A percentile compares a stretch with the other conserved stretches of the same genome.
Conservation (phyloP, 176 grass and related monocot genomes). For the Eragrostis nindensis region DNA sequence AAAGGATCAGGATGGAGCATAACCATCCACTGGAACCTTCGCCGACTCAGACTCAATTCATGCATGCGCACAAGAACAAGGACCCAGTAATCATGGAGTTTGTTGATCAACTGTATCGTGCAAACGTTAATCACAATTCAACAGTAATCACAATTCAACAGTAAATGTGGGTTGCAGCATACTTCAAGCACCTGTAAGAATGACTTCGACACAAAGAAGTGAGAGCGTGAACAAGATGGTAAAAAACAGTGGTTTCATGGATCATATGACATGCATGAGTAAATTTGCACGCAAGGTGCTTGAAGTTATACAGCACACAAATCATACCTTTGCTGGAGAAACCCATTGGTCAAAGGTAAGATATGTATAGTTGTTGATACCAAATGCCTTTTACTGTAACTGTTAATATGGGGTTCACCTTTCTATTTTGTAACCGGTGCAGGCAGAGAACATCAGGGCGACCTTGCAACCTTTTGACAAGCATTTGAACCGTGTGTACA, state of each 20-base stretch:
- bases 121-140: too few relatives aligned
- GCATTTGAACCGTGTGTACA: neutral
- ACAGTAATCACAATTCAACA: too few relatives aligned
- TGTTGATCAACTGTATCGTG: too few relatives aligned
- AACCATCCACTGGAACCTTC: neutral
- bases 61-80: too few relatives aligned
- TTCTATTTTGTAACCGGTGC: neutral
- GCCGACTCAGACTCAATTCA: too few relatives aligned
- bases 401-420: too few relatives aligned
- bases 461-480: neutral
- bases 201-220: conserved; percentile 3
- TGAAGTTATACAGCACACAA: neutral
- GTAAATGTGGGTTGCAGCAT: neutral
- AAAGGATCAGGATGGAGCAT: neutral
- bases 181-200: neutral
- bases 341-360: neutral
- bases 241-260: neutral
- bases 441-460: neutral
- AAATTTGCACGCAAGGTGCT: conserved; percentile 9
- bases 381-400: too few relatives aligned
- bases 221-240: conserved; percentile 16
- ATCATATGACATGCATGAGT: neutral
- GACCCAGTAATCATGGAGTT: too few relatives aligned
- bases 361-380: too few relatives aligned
- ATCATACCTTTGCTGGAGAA: neutral